phyloP scores from a whole-genome alignment of 2,329 filamentous ascomycete species.

The Fusarium sp. region DNA sequence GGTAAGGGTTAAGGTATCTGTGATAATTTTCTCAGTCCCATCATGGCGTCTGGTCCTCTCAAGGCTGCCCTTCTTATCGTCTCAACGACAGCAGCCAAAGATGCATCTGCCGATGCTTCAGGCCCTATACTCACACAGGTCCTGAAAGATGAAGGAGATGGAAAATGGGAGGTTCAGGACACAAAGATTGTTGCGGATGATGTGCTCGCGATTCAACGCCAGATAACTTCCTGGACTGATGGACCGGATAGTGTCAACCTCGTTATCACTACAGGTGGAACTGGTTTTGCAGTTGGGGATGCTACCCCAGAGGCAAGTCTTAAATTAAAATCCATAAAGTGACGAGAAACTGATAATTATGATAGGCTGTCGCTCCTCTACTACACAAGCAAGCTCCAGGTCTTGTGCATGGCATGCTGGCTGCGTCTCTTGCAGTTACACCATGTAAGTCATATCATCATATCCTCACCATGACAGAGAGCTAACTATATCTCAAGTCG shows the following conservation, averaged over 20 bases:
- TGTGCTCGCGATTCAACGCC: constrained; percentile 79
- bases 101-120: constrained; percentile 84
- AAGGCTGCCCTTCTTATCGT: constrained; percentile 86
- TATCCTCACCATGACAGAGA: not conserved
- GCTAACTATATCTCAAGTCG: constrained; percentile 72
- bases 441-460: constrained; percentile 77
- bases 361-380: constrained; percentile 81
- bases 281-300: constrained; percentile 90
- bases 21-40: not conserved
- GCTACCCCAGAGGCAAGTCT: constrained; percentile 84
- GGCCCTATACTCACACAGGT: constrained; percentile 76
- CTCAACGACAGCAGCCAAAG: constrained; percentile 88
- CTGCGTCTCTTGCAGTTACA: constrained; percentile 86
- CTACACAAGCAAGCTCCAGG: constrained; percentile 90
- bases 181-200: constrained; percentile 86
- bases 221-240: constrained; percentile 83
- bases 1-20: not conserved
- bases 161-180: constrained; percentile 79
- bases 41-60: constrained; percentile 62
- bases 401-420: constrained; percentile 94
- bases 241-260: constrained; percentile 76
- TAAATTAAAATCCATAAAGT: not conserved
- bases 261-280: constrained; percentile 91
- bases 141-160: constrained; percentile 76
- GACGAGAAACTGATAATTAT: not conserved